Base-by-base conservation (phyloP, 2,329 filamentous ascomycete species). In the Volutella citrinella region DNA sequence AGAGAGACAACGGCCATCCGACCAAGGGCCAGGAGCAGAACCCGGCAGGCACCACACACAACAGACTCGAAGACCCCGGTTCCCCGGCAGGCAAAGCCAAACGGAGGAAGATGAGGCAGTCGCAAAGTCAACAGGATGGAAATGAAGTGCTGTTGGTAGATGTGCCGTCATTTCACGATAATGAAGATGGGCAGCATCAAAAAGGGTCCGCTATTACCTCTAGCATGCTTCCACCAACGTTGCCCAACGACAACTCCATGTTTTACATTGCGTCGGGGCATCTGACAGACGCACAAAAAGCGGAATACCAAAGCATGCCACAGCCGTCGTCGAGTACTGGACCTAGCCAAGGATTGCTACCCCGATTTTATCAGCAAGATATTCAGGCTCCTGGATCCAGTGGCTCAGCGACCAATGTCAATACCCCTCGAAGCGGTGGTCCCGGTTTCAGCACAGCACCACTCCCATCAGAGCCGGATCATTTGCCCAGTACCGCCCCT, bases 271-370 rank as follows among this genome's bases (percentile, higher is more conserved):
- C 54, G 17, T 46, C 61, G 1, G 59, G 53, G 6, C 47, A 51
- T 3, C 41, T 67, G 26, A 63, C 61, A 3, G 51, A 59, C 4
- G 60, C 62, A 27, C 63, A 68, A 36, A 62, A 57, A 45, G 40
- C 53, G 34, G 49, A 65, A 27, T 68, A 68, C 30, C 43, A 56
- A 27, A 49, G 46, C 17, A 34, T 58, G 11, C 34, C 49, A 2
- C 13, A 44, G 4, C n/a, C n/a, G n/a, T 28, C 43, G 11, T 48
- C 46, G 6, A 49, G 43, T 14, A 42, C 40, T 29, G 35, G 38
- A 10, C 39, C 40, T 6, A 38, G 30, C 19, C 34, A 46, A 14
- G 21, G 33, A 5, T 32, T 36, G 26, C 18, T 53, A 5, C 49
- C 49, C 15, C 39, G 34, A 4, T 30, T 48, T 13, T 32, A 43